A percentile compares a stretch with the other conserved stretches of the same genome.
Conservation (phyloP, 2,329 filamentous ascomycete species). For the Colletotrichum gigasporum region DNA sequence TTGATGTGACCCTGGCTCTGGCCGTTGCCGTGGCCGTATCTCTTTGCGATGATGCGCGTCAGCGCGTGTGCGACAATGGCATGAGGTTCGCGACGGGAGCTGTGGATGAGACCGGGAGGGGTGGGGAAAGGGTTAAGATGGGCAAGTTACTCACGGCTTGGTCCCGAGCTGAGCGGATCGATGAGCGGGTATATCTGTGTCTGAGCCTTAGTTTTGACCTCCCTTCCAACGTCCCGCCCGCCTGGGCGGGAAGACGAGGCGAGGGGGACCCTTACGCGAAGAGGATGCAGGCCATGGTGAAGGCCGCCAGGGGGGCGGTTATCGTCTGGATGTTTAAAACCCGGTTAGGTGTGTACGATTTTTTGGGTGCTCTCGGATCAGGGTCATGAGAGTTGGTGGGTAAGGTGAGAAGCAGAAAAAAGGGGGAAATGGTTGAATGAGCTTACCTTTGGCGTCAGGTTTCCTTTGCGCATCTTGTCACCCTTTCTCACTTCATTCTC, state of each 20-base stretch:
- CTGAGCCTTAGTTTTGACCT: background rate
- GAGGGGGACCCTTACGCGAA: conserved; percentile 49
- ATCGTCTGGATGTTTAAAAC: too few relatives aligned
- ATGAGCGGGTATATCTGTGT: conserved; percentile 51
- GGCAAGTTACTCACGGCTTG: conserved; percentile 41
- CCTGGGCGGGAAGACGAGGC: background rate
- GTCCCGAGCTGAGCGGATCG: conserved; percentile 48
- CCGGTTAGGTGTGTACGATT: too few relatives aligned
- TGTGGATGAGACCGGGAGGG: background rate
- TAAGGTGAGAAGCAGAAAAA: background rate
- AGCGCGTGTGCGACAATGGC: background rate
- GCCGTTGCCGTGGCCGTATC: conserved; percentile 12
- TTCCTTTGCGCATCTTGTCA: conserved; percentile 29
- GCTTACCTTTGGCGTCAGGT: conserved; percentile 31
- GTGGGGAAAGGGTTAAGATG: background rate
- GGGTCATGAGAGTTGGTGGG: background rate
- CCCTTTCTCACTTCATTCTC: background rate
- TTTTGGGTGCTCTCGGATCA: too few relatives aligned
- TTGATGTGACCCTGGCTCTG: conserved; percentile 10
- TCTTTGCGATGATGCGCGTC: background rate
- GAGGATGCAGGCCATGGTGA: conserved; percentile 62
- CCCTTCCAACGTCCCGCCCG: too few relatives aligned
- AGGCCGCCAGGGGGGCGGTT: conserved; percentile 60
- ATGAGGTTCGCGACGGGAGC: background rate
- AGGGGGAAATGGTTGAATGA: too few relatives aligned